phyloP scores from a whole-genome alignment of 2,329 filamentous ascomycete genomes.

The Trichoderma atroviride region DNA sequence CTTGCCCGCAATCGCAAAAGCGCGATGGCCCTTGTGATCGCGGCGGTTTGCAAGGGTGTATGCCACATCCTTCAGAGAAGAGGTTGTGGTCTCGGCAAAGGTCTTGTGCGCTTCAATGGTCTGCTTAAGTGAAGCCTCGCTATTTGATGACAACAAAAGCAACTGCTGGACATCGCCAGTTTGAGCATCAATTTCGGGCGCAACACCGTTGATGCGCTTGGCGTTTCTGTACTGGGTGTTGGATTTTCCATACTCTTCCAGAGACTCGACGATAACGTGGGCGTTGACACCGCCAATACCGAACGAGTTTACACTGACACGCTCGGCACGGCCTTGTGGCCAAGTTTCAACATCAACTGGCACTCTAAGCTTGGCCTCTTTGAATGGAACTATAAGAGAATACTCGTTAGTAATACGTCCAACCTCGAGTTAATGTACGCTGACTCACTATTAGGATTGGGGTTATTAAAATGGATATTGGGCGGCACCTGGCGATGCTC shows the following conservation, averaged over 20 bases:
- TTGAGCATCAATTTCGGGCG: neutral
- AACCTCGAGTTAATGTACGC: neutral
- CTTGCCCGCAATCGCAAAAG: neutral
- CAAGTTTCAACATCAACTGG: conserved; percentile 33
- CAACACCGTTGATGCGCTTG: neutral
- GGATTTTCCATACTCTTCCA: neutral
- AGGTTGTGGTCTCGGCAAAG: conserved; percentile 30
- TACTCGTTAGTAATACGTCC: neutral
- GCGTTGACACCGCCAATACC: conserved; percentile 46
- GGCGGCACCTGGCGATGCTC: conserved; percentile 39
- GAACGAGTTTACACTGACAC: conserved; percentile 44
- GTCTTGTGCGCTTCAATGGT: conserved; percentile 27
- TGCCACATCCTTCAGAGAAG: conserved; percentile 4
- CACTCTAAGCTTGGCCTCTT: conserved; percentile 32
- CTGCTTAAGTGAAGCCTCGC: neutral
- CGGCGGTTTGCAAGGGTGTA: conserved; percentile 32
- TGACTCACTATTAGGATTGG: conserved; percentile 33
- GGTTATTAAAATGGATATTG: conserved; percentile 37
- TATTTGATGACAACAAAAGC: conserved; percentile 31
- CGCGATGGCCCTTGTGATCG: conserved; percentile 33
- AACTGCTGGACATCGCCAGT: conserved; percentile 17
- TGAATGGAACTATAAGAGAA: conserved; percentile 31
- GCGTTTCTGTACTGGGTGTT: neutral
- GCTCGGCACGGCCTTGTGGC: conserved; percentile 32
- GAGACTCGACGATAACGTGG: conserved; percentile 33